Percentiles rank a stretch among this genome's conserved stretches.
These are phyloP conservation scores for Saccharomyces jurei DNA, from an alignment of 805 yeast species.

Conservation along the genomic window DNA sequence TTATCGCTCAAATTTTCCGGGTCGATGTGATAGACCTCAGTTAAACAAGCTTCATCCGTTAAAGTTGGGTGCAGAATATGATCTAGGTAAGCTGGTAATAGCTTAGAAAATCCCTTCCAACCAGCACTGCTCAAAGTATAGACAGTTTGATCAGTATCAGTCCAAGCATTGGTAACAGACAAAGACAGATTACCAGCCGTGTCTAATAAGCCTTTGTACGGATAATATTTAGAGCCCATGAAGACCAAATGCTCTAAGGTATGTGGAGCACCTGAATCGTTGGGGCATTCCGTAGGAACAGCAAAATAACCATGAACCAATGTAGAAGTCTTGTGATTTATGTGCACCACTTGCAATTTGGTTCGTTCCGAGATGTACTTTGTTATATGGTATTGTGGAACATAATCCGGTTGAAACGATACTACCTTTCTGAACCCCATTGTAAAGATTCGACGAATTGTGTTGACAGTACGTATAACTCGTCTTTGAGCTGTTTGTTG, in stretches of 20 bases:
- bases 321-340: slow-evolving; percentile 71
- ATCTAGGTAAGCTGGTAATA: slow-evolving; percentile 84
- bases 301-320: slow-evolving; percentile 90
- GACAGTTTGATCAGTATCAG: slow-evolving; percentile 90
- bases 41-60: slow-evolving; percentile 81
- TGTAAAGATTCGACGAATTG: neutral
- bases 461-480: neutral
- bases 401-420: slow-evolving; percentile 61
- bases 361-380: slow-evolving; percentile 77
- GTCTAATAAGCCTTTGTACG: slow-evolving; percentile 87
- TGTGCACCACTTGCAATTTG: slow-evolving; percentile 70
- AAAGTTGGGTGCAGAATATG: slow-evolving; percentile 79
- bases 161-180: slow-evolving; percentile 93
- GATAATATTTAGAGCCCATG: slow-evolving; percentile 86
- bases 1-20: slow-evolving; percentile 76
- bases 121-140: slow-evolving; percentile 90
- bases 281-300: slow-evolving; percentile 83
- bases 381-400: slow-evolving; percentile 53
- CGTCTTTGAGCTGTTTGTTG: neutral
- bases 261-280: slow-evolving; percentile 91
- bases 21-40: slow-evolving; percentile 93
- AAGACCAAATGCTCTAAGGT: slow-evolving; percentile 90
- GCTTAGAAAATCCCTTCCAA: slow-evolving; percentile 82
- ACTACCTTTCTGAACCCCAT: slow-evolving; percentile 37
- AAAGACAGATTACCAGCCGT: slow-evolving; percentile 75